Percentiles rank a stretch among this genome's conserved stretches.
These are phyloP conservation scores for Jimgerdemannia lactiflua DNA, from an alignment of 192 early-diverging fungal genomes.

Conservation along the genomic window DNA sequence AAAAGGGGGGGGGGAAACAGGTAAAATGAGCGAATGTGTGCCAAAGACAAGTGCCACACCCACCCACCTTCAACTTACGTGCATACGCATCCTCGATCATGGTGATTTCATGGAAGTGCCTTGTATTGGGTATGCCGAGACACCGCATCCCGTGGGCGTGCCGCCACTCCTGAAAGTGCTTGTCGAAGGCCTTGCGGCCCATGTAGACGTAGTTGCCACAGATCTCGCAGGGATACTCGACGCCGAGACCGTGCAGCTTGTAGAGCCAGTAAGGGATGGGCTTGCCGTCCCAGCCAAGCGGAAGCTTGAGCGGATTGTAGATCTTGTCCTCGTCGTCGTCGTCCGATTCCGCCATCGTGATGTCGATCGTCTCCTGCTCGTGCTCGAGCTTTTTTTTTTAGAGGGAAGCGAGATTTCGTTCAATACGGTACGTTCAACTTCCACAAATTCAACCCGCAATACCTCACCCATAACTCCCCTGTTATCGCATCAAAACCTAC, in stretches of 20 bases:
- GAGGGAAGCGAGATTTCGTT: not conserved
- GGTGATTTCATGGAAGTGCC: constrained; percentile 91
- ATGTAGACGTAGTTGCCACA: constrained; percentile 95
- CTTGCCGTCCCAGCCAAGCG: constrained; percentile 97
- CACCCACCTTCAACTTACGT: constrained; percentile 44
- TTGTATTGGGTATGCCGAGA: constrained; percentile 88
- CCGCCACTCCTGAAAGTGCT: constrained; percentile 93
- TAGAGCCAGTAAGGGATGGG: constrained; percentile 99
- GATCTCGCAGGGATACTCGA: constrained; percentile 95
- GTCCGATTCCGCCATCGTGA: constrained; percentile 60
- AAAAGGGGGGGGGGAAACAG: not conserved
- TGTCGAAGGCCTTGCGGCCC: constrained; percentile 94
- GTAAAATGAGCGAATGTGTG: not conserved
- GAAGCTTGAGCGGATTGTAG: constrained; percentile 96
- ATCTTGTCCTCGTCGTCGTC: constrained; percentile 81
- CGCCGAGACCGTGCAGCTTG: constrained; percentile 94
- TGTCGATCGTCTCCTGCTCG: constrained; percentile 68
- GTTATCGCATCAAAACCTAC: constrained; percentile 31
- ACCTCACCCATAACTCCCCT: too few species aligned
- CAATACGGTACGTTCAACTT: not conserved
- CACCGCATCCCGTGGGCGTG: constrained; percentile 94
- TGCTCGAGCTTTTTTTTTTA: constrained; percentile 48
- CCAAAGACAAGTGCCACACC: not conserved
- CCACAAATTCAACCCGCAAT: too few species aligned
- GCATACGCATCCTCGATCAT: constrained; percentile 87